Evolutionary conservation across 805 yeast species (phyloP), one percentile per base, ranked within the genome.

Genomic region (Yamadazyma takamatsuzukensis): DNA sequence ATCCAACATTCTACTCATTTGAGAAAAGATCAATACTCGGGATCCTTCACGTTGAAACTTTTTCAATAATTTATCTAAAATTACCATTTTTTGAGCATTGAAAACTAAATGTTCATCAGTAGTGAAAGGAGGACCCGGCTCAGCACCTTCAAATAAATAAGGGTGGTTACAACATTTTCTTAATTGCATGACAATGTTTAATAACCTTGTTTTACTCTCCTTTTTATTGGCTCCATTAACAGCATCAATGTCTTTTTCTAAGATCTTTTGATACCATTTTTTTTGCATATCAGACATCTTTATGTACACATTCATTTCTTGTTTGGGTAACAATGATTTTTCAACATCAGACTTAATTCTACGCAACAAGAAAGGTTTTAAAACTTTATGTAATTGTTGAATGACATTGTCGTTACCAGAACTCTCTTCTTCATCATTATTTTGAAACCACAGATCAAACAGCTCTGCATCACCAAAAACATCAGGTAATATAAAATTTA

Each of bases 111-210:
- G 94, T 52, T 83, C 93, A 55, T 83, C 94, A 0, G 90, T 83
- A 6, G 93, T 83, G 47, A 67, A 83, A 15, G 94, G 94, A 13
- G 94, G 94, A 9, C 94, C 94, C 1, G 93, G 93, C 50, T 83
- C 94, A 1, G 90, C 93, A 27, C 94, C 94, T 53, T 83, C 93
- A 48, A 83, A 83, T 24, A 83, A 59, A 51, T 83, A 83, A 10
- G 94, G 94, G 59, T 83, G 94, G 48, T 83, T 83, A 60, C 90
- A 83, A 54, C 93, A 83, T 54, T 83, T 83, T 52, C 93, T 72
- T 48, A 83, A 64, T 54, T 83, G 94, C 94, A 83, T 83, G 29
- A 83, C 90, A 45, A 83, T 83, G 53, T 83, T 83, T 29, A 83
- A 60, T 37, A 83, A 64, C 48, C 93, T 64, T 2, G 94, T 83